Evolutionary conservation across 1,284 basidiomycete species (phyloP).

Genomic region (Irpex rosettiformis): DNA sequence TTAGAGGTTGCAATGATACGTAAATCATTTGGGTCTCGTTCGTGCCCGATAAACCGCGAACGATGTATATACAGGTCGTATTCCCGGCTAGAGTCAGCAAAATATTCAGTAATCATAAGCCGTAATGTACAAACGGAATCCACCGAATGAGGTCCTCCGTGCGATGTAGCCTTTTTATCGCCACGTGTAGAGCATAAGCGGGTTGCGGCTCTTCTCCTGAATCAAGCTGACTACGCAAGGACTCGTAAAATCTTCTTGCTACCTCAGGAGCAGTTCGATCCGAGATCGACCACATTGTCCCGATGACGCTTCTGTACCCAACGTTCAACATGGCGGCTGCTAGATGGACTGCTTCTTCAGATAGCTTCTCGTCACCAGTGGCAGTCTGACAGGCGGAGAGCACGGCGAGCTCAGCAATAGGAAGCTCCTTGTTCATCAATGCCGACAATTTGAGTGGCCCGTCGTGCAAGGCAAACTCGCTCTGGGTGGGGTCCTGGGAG

Average conservation of each 20-base stretch:
- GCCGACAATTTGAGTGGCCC: conserved; percentile 12
- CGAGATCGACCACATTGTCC: neutral
- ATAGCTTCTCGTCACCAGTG: neutral
- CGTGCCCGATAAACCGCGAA: too few species aligned
- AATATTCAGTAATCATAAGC: too few species aligned
- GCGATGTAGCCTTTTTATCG: neutral
- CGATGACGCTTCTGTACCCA: neutral
- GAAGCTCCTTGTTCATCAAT: conserved; percentile 8
- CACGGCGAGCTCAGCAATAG: neutral
- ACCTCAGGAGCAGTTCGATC: neutral
- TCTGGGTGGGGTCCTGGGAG: conserved; percentile 9
- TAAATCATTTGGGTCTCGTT: too few species aligned
- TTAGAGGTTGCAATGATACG: too few species aligned
- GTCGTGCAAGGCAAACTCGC: conserved; percentile 16
- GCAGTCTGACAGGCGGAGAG: neutral
- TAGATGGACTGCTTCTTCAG: neutral
- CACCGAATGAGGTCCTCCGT: neutral
- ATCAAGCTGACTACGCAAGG: neutral
- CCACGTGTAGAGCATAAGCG: neutral
- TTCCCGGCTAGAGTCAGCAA: too few species aligned
- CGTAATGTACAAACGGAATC: neutral
- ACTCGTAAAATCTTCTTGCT: neutral
- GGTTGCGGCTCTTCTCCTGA: neutral
- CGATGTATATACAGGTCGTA: too few species aligned
- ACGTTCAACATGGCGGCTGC: neutral